Evolutionary conservation across 495 filamentous ascomycete species (phyloP).

Genomic region (Penicillium arizonense): DNA sequence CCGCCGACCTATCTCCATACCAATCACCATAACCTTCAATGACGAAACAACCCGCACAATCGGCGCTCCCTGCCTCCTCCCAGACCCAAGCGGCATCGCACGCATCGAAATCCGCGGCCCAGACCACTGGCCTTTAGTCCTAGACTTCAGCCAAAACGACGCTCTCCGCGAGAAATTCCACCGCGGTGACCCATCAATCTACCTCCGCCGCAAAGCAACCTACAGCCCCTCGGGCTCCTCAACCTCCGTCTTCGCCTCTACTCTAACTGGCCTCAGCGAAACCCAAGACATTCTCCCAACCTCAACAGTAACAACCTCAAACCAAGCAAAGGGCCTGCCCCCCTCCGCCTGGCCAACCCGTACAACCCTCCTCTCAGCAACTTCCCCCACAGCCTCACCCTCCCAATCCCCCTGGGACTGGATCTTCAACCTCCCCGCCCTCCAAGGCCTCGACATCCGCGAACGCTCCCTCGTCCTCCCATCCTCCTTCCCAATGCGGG

Average conservation of each 20-base stretch:
- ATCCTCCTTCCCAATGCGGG: constrained; percentile 40
- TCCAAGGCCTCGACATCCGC: constrained; percentile 67
- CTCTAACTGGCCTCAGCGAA: constrained; percentile 52
- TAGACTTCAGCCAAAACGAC: constrained; percentile 72
- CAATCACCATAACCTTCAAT: constrained; percentile 58
- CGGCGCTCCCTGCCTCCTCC: constrained; percentile 77
- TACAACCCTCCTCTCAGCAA: constrained; percentile 16
- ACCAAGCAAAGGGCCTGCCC: constrained; percentile 32
- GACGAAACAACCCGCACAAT: constrained; percentile 42
- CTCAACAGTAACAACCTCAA: constrained; percentile 18
- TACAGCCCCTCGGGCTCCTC: constrained; percentile 60
- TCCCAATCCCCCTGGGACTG: constrained; percentile 61
- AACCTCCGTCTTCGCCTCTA: constrained; percentile 67
- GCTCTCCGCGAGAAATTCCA: constrained; percentile 67
- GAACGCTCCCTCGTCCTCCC: constrained; percentile 76
- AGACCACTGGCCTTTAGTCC: constrained; percentile 80
- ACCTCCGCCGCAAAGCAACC: constrained; percentile 73
- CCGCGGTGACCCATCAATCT: constrained; percentile 67
- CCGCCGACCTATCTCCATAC: constrained; percentile 70
- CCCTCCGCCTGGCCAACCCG: constrained; percentile 26
- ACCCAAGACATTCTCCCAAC: constrained; percentile 39
- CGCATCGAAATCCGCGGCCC: constrained; percentile 64
- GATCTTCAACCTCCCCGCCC: constrained; percentile 66
- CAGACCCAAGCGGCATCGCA: constrained; percentile 67
- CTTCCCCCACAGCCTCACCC: constrained; percentile 33